Evolutionary conservation across 2,329 filamentous ascomycete species (phyloP), one percentile per base, ranked within the genome.

Genomic region (Blastomyces emzantsi): DNA sequence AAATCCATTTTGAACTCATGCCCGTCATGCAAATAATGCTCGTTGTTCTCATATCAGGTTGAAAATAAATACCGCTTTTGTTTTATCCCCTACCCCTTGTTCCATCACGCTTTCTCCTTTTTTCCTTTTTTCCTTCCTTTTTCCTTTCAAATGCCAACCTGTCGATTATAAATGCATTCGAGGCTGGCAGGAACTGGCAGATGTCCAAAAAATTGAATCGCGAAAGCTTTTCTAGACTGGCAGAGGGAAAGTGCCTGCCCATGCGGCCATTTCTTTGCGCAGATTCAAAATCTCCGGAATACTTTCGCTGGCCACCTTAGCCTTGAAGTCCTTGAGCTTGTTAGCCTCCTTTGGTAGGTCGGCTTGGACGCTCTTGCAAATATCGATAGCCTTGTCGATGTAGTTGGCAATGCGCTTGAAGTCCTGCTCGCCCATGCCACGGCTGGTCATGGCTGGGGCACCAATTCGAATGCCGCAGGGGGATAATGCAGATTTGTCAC

Each of bases 311-410:
- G 89, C 85, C 66, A 96, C 90, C 85, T 91, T 93, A 76, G 86
- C 87, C 85, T 93, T 95, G 89, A 99, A 97, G 83, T 99, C 94
- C 87, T 97, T 97, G 78, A 96, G 90, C 87, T 95, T 97, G 87
- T 97, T 99, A 73, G 90, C 91, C 79, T 94, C 90, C 87, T 97
- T 97, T 77, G 94, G 93, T 30, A 97, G 85, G 68, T 83, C 81
- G 65, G 76, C 82, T 83, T 97, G 94, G 71, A 96, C 83, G 74
- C 92, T 87, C 85, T 92, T 91, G 84, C 88, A 90, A 74, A 97
- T 84, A 82, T 90, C 90, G 83, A 97, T 90, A 77, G 87, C 85
- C 73, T 87, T 83, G 77, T 96, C 90, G 71, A 97, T 96, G 83
- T 96, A 97, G 70, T 81, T 77, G 68, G 88, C 92, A 67, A 99